Base-by-base conservation (phyloP, 306 rosid species). In the Potentilla sterilis region DNA sequence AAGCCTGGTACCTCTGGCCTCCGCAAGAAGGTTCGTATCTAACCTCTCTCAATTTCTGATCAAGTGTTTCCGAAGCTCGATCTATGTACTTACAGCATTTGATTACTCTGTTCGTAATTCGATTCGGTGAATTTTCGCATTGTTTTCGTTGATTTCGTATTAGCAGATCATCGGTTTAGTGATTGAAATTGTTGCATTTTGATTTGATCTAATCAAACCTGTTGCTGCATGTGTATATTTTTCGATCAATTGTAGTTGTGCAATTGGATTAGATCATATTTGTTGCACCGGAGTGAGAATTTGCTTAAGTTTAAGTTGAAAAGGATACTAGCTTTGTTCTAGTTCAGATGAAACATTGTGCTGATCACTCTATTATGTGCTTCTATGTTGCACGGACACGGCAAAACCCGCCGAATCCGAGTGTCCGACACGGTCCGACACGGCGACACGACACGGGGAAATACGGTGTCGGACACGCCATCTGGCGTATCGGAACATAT, bases 1-100 rank as follows among this genome's bases (percentile, higher is more conserved):
- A 96, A 96, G 93, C 99, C 99, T 62, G 99, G 99, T 52, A 96
- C 99, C 77, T 96, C 99, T 59, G 99, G 99, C 75, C 99, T 96
- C 79, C 99, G 99, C 78, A 96, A 96, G 96, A 96, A 96, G 98
- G 99, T 90, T 75, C 37, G 11, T 12, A 14, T 0, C 37, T 0
- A 59, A 0, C 43, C 42, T 6, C 62, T 51, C 70, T 69, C 72
- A 9, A 35, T 70, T 61, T 40, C 10, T 24, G 46, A 68, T 67
- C 38, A 37, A 72, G 18, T 73, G 15, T 70, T 64, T 42, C 18
- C 37, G 57, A 4, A 0, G 24, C 37, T 22, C 73, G 69, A 73
- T 78, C 77, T 44, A 8, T n/a, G 9, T 48, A 37, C 4, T 37
- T 37, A 5, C 40, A 5, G 32, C 38, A 41, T 32, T 69, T 32